Evolutionary conservation across 2,329 filamentous ascomycete genomes (phyloP), one percentile per base, ranked within the genome.

Genomic region (Periconia macrospinosa): DNA sequence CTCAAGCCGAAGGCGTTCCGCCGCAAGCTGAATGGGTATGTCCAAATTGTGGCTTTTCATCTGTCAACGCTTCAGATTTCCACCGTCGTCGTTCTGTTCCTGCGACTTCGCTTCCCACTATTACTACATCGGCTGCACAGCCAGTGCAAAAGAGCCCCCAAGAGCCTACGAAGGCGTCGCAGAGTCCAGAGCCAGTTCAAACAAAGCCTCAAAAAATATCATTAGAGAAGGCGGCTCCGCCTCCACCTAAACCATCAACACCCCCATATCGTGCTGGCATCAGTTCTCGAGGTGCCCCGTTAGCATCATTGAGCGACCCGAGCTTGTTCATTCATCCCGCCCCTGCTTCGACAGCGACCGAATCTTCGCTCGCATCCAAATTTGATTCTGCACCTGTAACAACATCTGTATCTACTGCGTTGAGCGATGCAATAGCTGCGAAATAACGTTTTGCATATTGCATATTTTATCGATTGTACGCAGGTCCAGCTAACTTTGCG

Each of bases 11-110:
- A 71, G 92, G 91, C 48, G 92, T 96, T 59, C 92, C 92, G 57
- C 81, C 85, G 73, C 92, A 96, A 82, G 83, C 85, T 71, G 91
- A 96, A 75, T 97, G 93, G 93, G 92, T 96, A 91, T 88, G 91
- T 91, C 81, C 67, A 18, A 56, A 63, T 54, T 74, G 67, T 56
- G 66, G 65, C 27, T 72, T 74, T 65, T 69, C 61, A 51, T 72
- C 68, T 63, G 19, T 64, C 58, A 62, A 59, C 62, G 59, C 58
- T 51, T 61, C 63, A 58, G 68, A 65, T 59, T 72, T 73, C 47
- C 47, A 53, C 50, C 65, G 54, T 54, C 59, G 47, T 50, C 66
- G 59, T 43, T 55, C 57, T 41, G 59, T 60, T 23, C 59, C 60
- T 40, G 54, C 55, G 30, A 57, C 59, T 52, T 52, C 58, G 55